Percentiles rank a stretch among this genome's conserved stretches.
phyloP scores from a whole-genome alignment of 2,329 filamentous ascomycete species.

The Paecilomyces sp. region DNA sequence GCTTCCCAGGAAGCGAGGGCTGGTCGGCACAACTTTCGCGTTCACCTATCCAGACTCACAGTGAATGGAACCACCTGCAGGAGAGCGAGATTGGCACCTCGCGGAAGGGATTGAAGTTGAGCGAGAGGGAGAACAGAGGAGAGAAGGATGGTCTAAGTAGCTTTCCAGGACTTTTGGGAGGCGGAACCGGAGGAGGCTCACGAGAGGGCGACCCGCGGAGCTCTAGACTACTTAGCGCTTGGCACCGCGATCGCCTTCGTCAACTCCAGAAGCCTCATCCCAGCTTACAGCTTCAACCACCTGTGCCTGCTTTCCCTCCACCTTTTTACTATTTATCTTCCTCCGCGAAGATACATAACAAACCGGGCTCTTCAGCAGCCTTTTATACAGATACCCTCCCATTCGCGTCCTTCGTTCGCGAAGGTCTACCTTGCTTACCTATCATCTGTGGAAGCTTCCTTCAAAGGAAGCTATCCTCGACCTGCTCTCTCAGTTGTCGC shows the following conservation, averaged over 20 bases:
- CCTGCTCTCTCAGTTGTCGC: constrained; percentile 10
- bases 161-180: not conserved
- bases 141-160: not conserved
- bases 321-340: not conserved
- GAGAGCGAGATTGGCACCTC: not conserved
- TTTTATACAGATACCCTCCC: not conserved
- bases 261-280: not conserved
- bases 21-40: not conserved
- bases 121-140: not conserved
- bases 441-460: not conserved
- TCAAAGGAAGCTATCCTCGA: not conserved
- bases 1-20: not conserved
- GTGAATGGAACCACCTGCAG: not conserved
- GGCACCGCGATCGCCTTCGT: not conserved
- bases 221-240: not conserved
- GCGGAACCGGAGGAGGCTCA: not conserved
- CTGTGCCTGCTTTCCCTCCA: not conserved
- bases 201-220: not conserved
- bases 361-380: not conserved
- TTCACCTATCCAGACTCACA: not conserved
- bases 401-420: not conserved
- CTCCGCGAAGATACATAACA: not conserved
- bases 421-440: not conserved
- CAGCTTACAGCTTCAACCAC: not conserved
- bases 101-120: not conserved